Evolutionary conservation across 164 flowering plant genomes (phyloP), one percentile per base, ranked within the genome.

Genomic region (Sedum album): DNA sequence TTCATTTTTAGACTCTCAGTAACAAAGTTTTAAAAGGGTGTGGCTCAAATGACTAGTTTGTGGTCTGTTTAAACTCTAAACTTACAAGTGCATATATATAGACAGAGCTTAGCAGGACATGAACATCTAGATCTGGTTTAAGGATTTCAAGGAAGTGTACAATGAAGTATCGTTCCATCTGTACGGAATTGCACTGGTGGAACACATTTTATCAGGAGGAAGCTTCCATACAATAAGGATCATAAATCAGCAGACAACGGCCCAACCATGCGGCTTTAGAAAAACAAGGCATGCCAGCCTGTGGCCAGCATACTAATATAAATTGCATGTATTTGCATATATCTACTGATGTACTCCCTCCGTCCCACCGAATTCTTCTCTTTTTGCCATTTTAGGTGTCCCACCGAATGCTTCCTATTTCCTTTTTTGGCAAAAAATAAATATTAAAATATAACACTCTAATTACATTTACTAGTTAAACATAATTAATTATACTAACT

Each of bases 121-220:
- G 28, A 31, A 21, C 25, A 8, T 26, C 26, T 26, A 25, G 60
- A 48, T 25, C 31, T 60, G 15, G 69, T 68, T 72, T 67, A 62
- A 26, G 30, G 66, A 62, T 66, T 38, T 26, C 15, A 11, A 49
- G 55, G 76, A 67, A 72, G 53, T 60, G 66, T 44, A 66, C 66
- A 26, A 71, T n/a, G 76, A 79, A 73, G 77, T 39, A 60, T 76
- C 66, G 70, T 75, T 67, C 5, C 0, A 2, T 55, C 55, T 25
- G 81, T 78, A 73, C 81, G 81, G 75, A 65, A 30, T 1, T 35
- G 64, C 5, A 46, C 76, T 66, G 73, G 74, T 64, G 71, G 41
- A 65, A 23, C 60, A 67, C 68, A 51, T 15, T 31, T 36, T 28
- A 33, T 25, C 66, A 11, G n/a, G 28, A 72, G 75, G 78, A 72